Conservation (phyloP, 2,329 filamentous ascomycete species). For the Parascedosporium putredinis region DNA sequence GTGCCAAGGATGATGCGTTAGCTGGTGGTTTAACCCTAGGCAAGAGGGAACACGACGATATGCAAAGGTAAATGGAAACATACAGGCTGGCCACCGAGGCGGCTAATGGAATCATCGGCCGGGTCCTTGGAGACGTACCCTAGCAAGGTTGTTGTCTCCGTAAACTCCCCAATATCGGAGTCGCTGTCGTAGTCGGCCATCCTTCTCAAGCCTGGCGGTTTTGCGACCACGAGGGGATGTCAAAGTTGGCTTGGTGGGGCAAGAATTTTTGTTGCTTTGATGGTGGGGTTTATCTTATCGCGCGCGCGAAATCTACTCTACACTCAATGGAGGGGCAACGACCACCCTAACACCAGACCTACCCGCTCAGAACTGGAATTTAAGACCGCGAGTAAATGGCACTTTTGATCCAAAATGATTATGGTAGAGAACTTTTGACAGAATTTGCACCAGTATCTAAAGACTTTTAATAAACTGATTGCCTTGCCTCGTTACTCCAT, state of each 20-base stretch:
- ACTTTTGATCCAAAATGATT: no score
- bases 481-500: background rate
- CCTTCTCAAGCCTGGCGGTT: slow-evolving; percentile 11
- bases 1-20: no score
- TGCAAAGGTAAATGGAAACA: slow-evolving; percentile 19
- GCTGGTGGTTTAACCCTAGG: no score
- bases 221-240: slow-evolving; percentile 14
- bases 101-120: slow-evolving; percentile 74
- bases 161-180: slow-evolving; percentile 59
- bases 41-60: background rate
- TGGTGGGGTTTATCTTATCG: slow-evolving; percentile 22
- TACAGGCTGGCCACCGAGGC: slow-evolving; percentile 81
- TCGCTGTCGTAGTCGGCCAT: slow-evolving; percentile 85
- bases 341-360: no score
- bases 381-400: no score
- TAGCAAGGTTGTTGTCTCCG: slow-evolving; percentile 77
- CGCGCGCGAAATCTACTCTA: no score
- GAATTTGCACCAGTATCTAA: background rate
- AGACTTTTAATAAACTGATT: background rate
- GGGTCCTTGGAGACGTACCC: slow-evolving; percentile 78
- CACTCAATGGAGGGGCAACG: slow-evolving; percentile 1
- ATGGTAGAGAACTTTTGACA: background rate
- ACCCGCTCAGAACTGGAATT: no score
- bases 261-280: slow-evolving; percentile 26
- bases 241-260: slow-evolving; percentile 23